Evolutionary conservation across 306 rosid genomes (phyloP).

Genomic region (Albizia julibrissin): DNA sequence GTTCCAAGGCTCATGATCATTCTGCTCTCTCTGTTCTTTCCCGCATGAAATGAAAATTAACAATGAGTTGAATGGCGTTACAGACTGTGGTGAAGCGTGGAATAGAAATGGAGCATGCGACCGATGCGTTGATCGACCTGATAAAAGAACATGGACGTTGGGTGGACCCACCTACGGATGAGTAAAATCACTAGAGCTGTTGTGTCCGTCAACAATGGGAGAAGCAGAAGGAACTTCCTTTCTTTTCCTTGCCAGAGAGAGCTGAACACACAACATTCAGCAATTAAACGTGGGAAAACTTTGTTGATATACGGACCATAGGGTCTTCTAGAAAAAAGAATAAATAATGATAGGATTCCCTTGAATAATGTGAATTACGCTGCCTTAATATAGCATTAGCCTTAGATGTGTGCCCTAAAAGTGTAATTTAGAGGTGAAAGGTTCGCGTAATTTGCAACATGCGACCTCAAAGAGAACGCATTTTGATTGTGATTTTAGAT

Average conservation of each 20-base stretch:
- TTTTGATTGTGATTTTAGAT: neutral
- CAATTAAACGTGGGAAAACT: neutral
- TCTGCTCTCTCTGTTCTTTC: neutral
- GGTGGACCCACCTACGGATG: slow-evolving; percentile 87
- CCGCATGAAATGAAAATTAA: slow-evolving; percentile 29
- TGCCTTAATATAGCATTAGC: neutral
- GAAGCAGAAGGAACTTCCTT: neutral
- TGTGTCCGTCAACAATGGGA: neutral
- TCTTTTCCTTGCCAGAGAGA: neutral
- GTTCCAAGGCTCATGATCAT: neutral
- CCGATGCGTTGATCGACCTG: slow-evolving; percentile 86
- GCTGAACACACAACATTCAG: neutral
- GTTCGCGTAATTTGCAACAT: neutral
- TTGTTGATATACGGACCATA: slow-evolving; percentile 13
- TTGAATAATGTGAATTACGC: neutral
- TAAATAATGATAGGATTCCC: neutral
- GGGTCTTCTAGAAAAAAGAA: neutral
- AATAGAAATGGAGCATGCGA: slow-evolving; percentile 90
- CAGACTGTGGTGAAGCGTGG: slow-evolving; percentile 96
- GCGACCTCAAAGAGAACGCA: neutral
- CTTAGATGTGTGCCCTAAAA: neutral
- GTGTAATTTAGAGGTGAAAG: neutral
- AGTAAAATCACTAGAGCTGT: slow-evolving; percentile 33
- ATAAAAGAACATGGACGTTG: slow-evolving; percentile 93
- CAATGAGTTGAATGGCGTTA: slow-evolving; percentile 28